Base-by-base conservation (phyloP, 2,329 filamentous ascomycete genomes). In the Karstenula rhodostoma region DNA sequence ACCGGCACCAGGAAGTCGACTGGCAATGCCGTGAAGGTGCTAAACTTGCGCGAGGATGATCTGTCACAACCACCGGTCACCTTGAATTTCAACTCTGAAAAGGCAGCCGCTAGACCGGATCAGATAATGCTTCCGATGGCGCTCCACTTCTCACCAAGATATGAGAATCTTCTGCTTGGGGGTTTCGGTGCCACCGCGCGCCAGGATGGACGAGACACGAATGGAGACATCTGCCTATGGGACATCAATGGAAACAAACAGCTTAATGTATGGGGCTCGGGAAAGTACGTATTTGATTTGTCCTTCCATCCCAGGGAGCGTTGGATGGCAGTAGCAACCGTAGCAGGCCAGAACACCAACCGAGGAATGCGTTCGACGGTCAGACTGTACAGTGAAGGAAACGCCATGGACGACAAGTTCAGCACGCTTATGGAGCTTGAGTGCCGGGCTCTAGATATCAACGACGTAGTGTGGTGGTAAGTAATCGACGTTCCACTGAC, bases 361-460 rank as follows among this genome's bases (percentile, higher is more conserved):
- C 71, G 70, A 70, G 79, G 68, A 52, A 79, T 78, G 3, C 80
- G 80, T 9, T 86, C 84, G 1, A 74, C 84, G 1, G 78, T 89
- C 2, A 82, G 85, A 4, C 73, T 87, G 2, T 88, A 85, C 64
- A 81, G 84, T 12, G 73, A 80, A 1, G 68, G 64, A 23, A 65
- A 76, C 5, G 68, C 64, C 25, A 65, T 64, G n/a, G 74, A 70
- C 15, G 33, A 35, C 7, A 58, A 47, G 57, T 77, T 72, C 43
- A 73, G 69, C 6, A 67, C 62, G 65, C 56, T 64, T 7, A 67
- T 83, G 25, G 82, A 84, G 58, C 80, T 85, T 40, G 82, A 87
- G 51, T 89, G 86, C 65, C 82, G 82, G 25, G 86, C 87, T 0
- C 68, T 82, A 8, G 87, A 89, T 70, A 87, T 89, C 65, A 89